A percentile compares a stretch with the other conserved stretches of the same genome.
Conservation (phyloP, 768 basidiomycete genomes). For the Mycena galopus region DNA sequence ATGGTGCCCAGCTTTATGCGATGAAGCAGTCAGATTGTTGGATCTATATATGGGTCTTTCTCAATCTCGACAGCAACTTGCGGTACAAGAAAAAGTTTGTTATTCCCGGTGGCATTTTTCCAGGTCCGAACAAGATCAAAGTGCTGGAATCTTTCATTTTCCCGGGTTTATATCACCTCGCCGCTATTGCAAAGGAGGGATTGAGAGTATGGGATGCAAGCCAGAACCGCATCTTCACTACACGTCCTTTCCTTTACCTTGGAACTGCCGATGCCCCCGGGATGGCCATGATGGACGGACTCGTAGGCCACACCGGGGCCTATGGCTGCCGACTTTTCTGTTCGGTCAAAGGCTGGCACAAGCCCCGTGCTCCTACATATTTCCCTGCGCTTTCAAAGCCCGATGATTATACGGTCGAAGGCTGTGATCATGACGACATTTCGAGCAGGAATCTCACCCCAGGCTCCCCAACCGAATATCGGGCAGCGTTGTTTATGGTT, state of each 20-base stretch:
- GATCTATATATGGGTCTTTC: conserved; percentile 58
- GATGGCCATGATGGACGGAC: conserved; percentile 47
- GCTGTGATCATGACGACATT: conserved; percentile 43
- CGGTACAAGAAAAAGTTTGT: conserved; percentile 43
- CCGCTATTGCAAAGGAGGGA: conserved; percentile 47
- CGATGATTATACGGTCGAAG: conserved; percentile 37
- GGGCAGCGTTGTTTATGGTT: conserved; percentile 23
- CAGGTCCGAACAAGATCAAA: conserved; percentile 50
- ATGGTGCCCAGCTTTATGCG: conserved; percentile 59
- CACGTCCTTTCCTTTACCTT: conserved; percentile 39
- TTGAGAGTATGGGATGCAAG: conserved; percentile 49
- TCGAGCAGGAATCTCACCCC: conserved; percentile 28
- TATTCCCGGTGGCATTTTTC: conserved; percentile 40
- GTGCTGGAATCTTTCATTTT: conserved; percentile 51
- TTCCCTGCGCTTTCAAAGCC: conserved; percentile 49
- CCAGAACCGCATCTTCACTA: conserved; percentile 25
- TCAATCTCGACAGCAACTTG: conserved; percentile 42
- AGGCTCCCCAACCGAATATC: conserved; percentile 29
- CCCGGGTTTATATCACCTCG: conserved; percentile 48
- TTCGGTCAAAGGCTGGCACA: conserved; percentile 45
- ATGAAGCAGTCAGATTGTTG: conserved; percentile 57
- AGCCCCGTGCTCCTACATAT: conserved; percentile 45
- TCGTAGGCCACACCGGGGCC: conserved; percentile 51
- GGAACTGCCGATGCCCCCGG: conserved; percentile 52
- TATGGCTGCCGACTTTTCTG: conserved; percentile 53